These are phyloP conservation scores for Dactylellina drechsleri DNA, from an alignment of 2,329 filamentous ascomycete genomes.

Conservation along the genomic window DNA sequence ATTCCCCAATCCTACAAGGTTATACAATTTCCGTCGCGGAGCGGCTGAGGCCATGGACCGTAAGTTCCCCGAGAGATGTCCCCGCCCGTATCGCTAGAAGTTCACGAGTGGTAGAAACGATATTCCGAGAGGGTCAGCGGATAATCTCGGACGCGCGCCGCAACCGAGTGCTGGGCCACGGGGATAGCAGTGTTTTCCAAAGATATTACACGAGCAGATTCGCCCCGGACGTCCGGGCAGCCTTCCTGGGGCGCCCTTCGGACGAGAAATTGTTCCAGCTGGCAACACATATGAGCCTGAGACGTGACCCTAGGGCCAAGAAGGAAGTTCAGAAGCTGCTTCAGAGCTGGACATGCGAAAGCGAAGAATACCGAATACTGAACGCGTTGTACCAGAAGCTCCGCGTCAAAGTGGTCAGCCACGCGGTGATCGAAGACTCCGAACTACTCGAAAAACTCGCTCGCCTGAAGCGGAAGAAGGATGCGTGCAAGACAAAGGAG, in stretches of 20 bases:
- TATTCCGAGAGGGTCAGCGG: conserved; percentile 2
- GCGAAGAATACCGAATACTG: conserved; percentile 1
- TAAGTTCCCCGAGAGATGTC: conserved; percentile 3
- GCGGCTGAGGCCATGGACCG: conserved; percentile 17
- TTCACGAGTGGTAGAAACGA: conserved; percentile 8
- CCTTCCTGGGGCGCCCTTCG: conserved; percentile 10
- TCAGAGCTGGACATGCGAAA: conserved; percentile 8
- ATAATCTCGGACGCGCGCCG: conserved; percentile 8
- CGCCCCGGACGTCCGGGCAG: conserved; percentile 4
- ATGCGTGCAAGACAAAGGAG: conserved; percentile 13
- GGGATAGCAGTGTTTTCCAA: conserved; percentile 9
- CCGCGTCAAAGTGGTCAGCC: background rate
- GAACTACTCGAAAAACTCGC: background rate
- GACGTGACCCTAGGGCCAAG: conserved; percentile 4
- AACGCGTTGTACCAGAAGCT: conserved; percentile 6
- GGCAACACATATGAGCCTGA: conserved; percentile 14
- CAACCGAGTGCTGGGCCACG: conserved; percentile 15
- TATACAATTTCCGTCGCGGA: conserved; percentile 16
- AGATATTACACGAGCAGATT: conserved; percentile 16
- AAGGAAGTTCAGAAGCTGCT: conserved; percentile 9
- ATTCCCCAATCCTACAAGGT: conserved; percentile 10
- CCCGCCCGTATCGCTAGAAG: background rate
- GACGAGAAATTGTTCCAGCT: conserved; percentile 15
- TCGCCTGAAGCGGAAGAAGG: conserved; percentile 6
- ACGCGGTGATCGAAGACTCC: background rate